Evolutionary conservation across 2,329 filamentous ascomycete genomes (phyloP), one percentile per base, ranked within the genome.

Genomic region (Colletotrichum sp.): DNA sequence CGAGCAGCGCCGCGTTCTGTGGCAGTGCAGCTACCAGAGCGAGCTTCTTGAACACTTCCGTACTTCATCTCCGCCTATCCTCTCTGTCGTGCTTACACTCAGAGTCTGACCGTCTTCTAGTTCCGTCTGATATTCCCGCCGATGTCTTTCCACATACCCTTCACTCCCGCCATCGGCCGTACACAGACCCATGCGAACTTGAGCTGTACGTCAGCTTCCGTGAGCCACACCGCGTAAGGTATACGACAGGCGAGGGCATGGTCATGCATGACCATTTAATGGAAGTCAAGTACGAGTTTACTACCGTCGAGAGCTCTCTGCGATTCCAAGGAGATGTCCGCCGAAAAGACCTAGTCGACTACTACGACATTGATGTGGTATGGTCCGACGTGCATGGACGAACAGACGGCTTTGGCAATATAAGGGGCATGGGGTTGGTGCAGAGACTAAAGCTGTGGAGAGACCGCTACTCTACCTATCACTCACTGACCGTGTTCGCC

Each of bases 391-490:
- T 84, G 6, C 87, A 90, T 75, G 83, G 86, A 63, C 85, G 88
- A 52, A 89, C 87, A 5, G 88, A 90, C 80, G 81, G 84, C 18
- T 89, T 89, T 75, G 88, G 88, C 61, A 89, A 86, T 36, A 85
- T 90, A 15, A 86, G 86, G 72, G 88, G 88, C 24, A 84, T 90
- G 70, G 88, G 87, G 2, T 87, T 88, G 3, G 88, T 90, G 57
- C 88, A 90, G 80, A 83, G 88, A 67, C 84, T 90, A 77, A 90
- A 90, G 81, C 81, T 90, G 30, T 90, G 88, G 88, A 84, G 85
- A 69, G 88, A 90, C 77, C 83, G 85, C 63, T 86, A 88, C 71
- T 87, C 86, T 15, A 86, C 85, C 5, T 86, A 85, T 59, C 87
- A 90, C 79, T 88, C 85, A 30, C 75, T 90, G 36, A 87, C 87